phyloP scores from a whole-genome alignment of 2,329 filamentous ascomycete genomes.

The Leptosphaerulina australis region DNA sequence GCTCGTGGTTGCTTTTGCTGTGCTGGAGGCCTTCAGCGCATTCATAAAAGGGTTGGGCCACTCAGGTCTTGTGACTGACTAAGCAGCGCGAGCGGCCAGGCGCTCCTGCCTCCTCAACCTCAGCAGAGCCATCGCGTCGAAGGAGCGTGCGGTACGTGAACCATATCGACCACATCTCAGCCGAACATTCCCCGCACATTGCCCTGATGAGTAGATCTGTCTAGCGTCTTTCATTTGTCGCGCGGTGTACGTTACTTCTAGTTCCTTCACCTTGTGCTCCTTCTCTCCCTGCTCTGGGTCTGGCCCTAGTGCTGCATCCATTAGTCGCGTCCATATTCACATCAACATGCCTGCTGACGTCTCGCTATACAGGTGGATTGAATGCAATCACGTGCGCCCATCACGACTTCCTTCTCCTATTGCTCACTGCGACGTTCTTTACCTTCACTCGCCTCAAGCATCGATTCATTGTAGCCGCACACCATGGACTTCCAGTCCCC shows the following conservation, averaged over 20 bases:
- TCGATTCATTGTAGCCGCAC: conserved; percentile 27
- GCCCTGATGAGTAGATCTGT: conserved; percentile 37
- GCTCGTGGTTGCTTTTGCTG: conserved; percentile 3
- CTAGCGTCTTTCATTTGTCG: conserved; percentile 34
- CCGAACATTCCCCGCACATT: conserved; percentile 29
- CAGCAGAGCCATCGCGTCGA: conserved; percentile 45
- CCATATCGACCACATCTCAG: conserved; percentile 35
- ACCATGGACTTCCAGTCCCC: conserved; percentile 47
- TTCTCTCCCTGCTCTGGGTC: conserved; percentile 24
- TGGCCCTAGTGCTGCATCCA: conserved; percentile 23
- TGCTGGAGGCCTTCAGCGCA: conserved; percentile 5
- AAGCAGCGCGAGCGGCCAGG: conserved; percentile 14
- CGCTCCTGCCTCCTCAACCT: conserved; percentile 26
- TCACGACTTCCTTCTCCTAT: conserved; percentile 13
- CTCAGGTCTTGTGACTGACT: conserved; percentile 24
- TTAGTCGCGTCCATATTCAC: conserved; percentile 36
- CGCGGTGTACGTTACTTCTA: conserved; percentile 31
- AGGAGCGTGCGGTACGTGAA: conserved; percentile 43
- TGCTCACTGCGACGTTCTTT: conserved; percentile 19
- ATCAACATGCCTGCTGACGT: conserved; percentile 41
- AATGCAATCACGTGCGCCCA: conserved; percentile 32
- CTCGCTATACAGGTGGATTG: conserved; percentile 34
- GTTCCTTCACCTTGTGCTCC: conserved; percentile 14
- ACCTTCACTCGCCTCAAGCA: conserved; percentile 12
- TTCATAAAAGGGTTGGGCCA: conserved; percentile 15